Percentiles rank a stretch among this genome's conserved stretches.
Evolutionary conservation across 352 stramenopile species (phyloP).

Genomic region (Phytophthora sojae): DNA sequence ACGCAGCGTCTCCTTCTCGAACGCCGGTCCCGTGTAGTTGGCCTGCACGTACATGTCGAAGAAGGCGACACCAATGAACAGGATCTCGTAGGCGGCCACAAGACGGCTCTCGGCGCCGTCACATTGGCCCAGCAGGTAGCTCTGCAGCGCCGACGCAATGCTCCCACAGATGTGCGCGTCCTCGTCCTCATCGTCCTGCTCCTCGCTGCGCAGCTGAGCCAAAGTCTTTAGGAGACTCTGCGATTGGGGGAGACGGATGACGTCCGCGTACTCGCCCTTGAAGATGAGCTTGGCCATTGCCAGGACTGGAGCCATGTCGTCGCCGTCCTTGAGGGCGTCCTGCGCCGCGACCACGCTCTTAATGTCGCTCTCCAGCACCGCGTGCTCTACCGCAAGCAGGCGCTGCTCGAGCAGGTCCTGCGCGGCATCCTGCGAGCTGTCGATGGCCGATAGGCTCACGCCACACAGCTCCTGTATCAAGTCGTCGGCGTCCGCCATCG

Average conservation of each 20-base stretch:
- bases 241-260: slow-evolving; percentile 52
- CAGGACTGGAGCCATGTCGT: slow-evolving; percentile 37
- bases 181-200: slow-evolving; percentile 25
- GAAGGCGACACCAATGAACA: slow-evolving; percentile 69
- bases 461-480: slow-evolving; percentile 70
- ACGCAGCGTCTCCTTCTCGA: slow-evolving; percentile 56
- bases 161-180: slow-evolving; percentile 57
- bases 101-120: slow-evolving; percentile 39
- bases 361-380: slow-evolving; percentile 62
- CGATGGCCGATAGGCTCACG: slow-evolving; percentile 56
- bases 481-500: slow-evolving; percentile 65
- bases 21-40: slow-evolving; percentile 84
- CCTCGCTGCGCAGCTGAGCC: slow-evolving; percentile 19
- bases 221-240: slow-evolving; percentile 41
- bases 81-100: slow-evolving; percentile 58
- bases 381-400: slow-evolving; percentile 59
- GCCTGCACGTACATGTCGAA: slow-evolving; percentile 85
- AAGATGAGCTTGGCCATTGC: slow-evolving; percentile 64
- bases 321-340: slow-evolving; percentile 26
- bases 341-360: slow-evolving; percentile 21
- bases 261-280: slow-evolving; percentile 66
- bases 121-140: slow-evolving; percentile 46
- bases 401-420: slow-evolving; percentile 45
- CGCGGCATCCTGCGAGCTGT: slow-evolving; percentile 43
- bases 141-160: slow-evolving; percentile 52